Evolutionary conservation across 1,284 basidiomycete genomes (phyloP), one percentile per base, ranked within the genome.

Genomic region (Trichosporon asahii): DNA sequence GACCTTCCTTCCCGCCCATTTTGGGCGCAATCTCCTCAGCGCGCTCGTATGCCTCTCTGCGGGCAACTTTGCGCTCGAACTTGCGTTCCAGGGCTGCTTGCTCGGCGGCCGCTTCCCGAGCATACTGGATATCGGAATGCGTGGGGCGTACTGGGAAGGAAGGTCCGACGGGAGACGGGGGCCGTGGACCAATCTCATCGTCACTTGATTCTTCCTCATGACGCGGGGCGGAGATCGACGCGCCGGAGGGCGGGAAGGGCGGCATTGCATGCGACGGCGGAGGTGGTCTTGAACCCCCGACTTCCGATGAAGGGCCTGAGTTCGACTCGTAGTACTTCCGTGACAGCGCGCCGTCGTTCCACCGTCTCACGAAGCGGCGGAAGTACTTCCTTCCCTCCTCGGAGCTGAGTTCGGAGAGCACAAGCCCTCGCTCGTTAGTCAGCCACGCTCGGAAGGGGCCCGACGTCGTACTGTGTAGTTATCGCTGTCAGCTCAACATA

Each of bases 361-460:
- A 84, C 49, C 82, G 73, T 76, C 80, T 68, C 31, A 82, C 78
- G 65, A 84, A 84, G 65, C 79, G 80, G 49, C 79, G 75, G 67
- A 84, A 84, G 68, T 82, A 83, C 76, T 81, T 82, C 70, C 79
- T 77, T 3, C 81, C 78, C 25, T 74, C 71, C 21, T 80, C 78
- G 14, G 76, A 76, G 3, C 77, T 75, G 44, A 83, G 68, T 60
- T 83, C 78, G 69, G 82, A 79, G n/a, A 84, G 77, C 64, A 82
- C 81, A 79, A 81, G 77, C 14, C 73, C 75, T 31, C 76, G 68
- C 37, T 76, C 75, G n/a, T 75, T 72, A 64, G 76, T 78, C 35
- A 83, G 74, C 80, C 80, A 83, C 60, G 65, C 72, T 33, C 77
- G 78, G 73, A 79, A 81, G 68, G 81, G 79, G 44, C 70, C 69